Percentiles rank a stretch among this genome's conserved stretches.
These are phyloP conservation scores for Kalmanozyma brasiliensis DNA, from an alignment of 1,284 basidiomycete species.

Conservation along the genomic window DNA sequence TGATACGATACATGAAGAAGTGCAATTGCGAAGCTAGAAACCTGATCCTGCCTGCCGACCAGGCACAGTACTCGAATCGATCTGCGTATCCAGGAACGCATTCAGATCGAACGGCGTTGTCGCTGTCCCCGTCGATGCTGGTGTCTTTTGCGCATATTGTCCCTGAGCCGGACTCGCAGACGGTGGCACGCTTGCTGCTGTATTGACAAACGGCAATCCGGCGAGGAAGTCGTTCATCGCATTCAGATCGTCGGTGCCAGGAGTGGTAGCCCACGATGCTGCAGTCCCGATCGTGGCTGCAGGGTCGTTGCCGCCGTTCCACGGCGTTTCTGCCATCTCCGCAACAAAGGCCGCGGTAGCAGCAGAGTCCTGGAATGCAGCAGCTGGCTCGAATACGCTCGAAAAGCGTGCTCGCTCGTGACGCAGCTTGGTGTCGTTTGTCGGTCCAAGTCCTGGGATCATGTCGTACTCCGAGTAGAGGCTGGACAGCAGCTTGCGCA, in stretches of 20 bases:
- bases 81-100: constrained; percentile 37
- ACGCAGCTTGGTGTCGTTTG: constrained; percentile 22
- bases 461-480: constrained; percentile 37
- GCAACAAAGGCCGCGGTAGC: constrained; percentile 9
- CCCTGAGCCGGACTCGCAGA: constrained; percentile 16
- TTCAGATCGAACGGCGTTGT: constrained; percentile 38
- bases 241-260: constrained; percentile 22
- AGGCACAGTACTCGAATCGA: constrained; percentile 9
- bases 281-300: constrained; percentile 5
- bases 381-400: constrained; percentile 30
- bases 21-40: constrained; percentile 9
- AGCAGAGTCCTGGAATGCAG: constrained; percentile 7
- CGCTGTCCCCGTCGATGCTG: constrained; percentile 12
- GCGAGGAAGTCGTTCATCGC: constrained; percentile 34
- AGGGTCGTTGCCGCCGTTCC: constrained; percentile 5
- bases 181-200: background rate
- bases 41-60: constrained; percentile 10
- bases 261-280: constrained; percentile 24
- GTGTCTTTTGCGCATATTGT: constrained; percentile 25
- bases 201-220: constrained; percentile 28
- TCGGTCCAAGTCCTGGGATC: constrained; percentile 37
- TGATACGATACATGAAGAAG: too few relatives aligned
- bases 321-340: constrained; percentile 21
- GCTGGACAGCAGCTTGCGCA: constrained; percentile 22
- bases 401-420: constrained; percentile 31